Evolutionary conservation across 495 filamentous ascomycete species (phyloP).

Genomic region (Podospora comata): DNA sequence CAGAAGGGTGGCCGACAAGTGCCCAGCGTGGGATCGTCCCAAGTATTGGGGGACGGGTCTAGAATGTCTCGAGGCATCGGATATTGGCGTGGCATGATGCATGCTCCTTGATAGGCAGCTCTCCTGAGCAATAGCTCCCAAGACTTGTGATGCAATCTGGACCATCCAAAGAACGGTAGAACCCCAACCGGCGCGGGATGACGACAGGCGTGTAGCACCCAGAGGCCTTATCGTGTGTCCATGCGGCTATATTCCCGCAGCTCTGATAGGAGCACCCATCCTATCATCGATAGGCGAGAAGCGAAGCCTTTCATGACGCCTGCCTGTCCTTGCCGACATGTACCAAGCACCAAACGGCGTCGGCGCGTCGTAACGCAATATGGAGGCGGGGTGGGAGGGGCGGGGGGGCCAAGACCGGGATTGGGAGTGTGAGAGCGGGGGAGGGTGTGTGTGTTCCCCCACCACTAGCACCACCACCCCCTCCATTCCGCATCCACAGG

Average conservation of each 20-base stretch:
- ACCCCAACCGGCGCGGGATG: slow-evolving; percentile 35
- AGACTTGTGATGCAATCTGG: slow-evolving; percentile 30
- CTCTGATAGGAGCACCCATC: slow-evolving; percentile 22
- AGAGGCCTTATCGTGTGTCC: slow-evolving; percentile 31
- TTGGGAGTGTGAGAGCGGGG: neutral
- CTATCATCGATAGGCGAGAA: slow-evolving; percentile 3
- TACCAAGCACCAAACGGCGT: neutral
- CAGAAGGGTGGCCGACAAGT: neutral
- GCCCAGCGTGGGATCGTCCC: neutral
- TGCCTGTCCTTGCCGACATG: neutral
- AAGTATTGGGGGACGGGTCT: neutral
- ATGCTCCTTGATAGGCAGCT: slow-evolving; percentile 10
- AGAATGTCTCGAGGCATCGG: neutral
- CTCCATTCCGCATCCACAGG: slow-evolving; percentile 3
- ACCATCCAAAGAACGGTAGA: slow-evolving; percentile 28
- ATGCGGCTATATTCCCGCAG: slow-evolving; percentile 25
- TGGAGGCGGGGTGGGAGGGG: slow-evolving; percentile 5
- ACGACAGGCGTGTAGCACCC: slow-evolving; percentile 32
- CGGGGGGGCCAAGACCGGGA: slow-evolving; percentile 3
- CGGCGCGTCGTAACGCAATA: slow-evolving; percentile 4
- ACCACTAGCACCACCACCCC: slow-evolving; percentile 4
- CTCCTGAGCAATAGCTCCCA: slow-evolving; percentile 19
- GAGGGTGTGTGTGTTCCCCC: slow-evolving; percentile 3
- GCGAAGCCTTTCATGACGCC: neutral
- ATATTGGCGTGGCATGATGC: slow-evolving; percentile 4